A percentile compares a stretch with the other conserved stretches of the same genome.
Evolutionary conservation across 257 asterid species (phyloP).

Genomic region (Agastache rugosa): DNA sequence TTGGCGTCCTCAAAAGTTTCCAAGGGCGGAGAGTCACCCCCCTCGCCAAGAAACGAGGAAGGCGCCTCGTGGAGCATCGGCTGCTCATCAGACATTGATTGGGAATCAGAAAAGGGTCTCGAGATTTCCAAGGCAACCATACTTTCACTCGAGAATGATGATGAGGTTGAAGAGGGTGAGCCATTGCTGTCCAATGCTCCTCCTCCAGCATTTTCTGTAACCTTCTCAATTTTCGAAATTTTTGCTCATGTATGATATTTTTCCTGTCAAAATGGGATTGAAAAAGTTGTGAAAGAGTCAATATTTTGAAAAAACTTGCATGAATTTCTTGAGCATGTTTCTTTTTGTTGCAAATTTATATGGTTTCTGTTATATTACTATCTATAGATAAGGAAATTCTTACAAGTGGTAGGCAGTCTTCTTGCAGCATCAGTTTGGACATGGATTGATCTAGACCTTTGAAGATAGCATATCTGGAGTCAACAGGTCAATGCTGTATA

Average conservation of each 20-base stretch:
- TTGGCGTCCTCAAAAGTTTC: slow-evolving; percentile 48
- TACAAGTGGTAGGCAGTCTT: slow-evolving; percentile 55
- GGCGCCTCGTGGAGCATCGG: slow-evolving; percentile 79
- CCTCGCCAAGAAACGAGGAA: slow-evolving; percentile 55
- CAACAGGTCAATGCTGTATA: slow-evolving; percentile 14
- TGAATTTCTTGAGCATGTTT: slow-evolving; percentile 23
- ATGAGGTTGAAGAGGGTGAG: slow-evolving; percentile 57
- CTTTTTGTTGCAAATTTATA: slow-evolving; percentile 22
- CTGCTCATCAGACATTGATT: slow-evolving; percentile 28
- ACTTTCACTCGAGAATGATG: slow-evolving; percentile 27
- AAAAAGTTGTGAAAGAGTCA: not conserved
- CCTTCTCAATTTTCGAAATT: slow-evolving; percentile 59
- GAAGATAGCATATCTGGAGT: slow-evolving; percentile 1
- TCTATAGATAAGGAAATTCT: slow-evolving; percentile 43
- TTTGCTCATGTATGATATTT: not conserved
- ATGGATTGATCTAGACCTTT: slow-evolving; percentile 28
- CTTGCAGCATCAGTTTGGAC: slow-evolving; percentile 23
- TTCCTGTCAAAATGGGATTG: slow-evolving; percentile 13
- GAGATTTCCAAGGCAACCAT: slow-evolving; percentile 60
- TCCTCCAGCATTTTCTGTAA: slow-evolving; percentile 48
- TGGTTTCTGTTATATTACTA: slow-evolving; percentile 38
- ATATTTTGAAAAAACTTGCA: slow-evolving; percentile 8
- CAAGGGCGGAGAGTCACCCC: slow-evolving; percentile 67
- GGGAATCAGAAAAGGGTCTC: slow-evolving; percentile 32
- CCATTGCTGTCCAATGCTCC: slow-evolving; percentile 65